Conservation (phyloP, 371 early-diverging fungal species). For the Apophysomyces variabilis region DNA sequence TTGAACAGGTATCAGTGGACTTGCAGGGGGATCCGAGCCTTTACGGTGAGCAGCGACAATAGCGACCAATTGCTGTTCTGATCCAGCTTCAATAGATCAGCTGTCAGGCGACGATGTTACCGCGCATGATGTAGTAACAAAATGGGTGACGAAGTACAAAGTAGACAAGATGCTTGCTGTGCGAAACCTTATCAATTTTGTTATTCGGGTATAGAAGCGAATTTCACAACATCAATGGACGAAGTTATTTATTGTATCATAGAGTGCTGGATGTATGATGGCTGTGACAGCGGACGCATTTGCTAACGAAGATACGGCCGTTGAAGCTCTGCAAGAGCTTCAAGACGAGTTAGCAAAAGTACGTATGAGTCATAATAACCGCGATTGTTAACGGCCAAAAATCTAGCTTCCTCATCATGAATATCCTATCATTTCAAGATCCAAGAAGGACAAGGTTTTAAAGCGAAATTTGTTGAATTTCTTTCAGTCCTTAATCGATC, state of each 20-base stretch:
- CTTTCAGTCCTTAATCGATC: conserved; percentile 60
- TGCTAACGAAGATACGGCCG: conserved; percentile 42
- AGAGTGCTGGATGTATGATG: conserved; percentile 52
- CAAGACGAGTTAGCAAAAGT: conserved; percentile 50
- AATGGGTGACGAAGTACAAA: conserved; percentile 35
- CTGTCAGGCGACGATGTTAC: conserved; percentile 10
- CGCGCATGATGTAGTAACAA: conserved; percentile 31
- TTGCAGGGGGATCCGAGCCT: conserved; percentile 17
- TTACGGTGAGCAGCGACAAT: conserved; percentile 30
- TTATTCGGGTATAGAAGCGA: conserved; percentile 56
- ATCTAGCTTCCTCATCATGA: conserved; percentile 59
- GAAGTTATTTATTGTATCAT: background rate
- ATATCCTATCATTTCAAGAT: conserved; percentile 67
- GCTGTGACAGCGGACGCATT: conserved; percentile 43
- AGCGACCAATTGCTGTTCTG: background rate
- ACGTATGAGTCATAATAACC: background rate
- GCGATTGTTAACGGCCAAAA: background rate
- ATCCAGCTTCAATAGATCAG: conserved; percentile 21
- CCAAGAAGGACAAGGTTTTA: conserved; percentile 62
- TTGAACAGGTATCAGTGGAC: conserved; percentile 33
- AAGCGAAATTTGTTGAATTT: conserved; percentile 63
- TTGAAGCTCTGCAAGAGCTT: conserved; percentile 47
- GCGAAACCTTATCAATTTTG: conserved; percentile 62
- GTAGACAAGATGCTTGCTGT: conserved; percentile 35
- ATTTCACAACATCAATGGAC: background rate